Base-by-base conservation (phyloP, 2,329 filamentous ascomycete species). In the Colletotrichum sp. region DNA sequence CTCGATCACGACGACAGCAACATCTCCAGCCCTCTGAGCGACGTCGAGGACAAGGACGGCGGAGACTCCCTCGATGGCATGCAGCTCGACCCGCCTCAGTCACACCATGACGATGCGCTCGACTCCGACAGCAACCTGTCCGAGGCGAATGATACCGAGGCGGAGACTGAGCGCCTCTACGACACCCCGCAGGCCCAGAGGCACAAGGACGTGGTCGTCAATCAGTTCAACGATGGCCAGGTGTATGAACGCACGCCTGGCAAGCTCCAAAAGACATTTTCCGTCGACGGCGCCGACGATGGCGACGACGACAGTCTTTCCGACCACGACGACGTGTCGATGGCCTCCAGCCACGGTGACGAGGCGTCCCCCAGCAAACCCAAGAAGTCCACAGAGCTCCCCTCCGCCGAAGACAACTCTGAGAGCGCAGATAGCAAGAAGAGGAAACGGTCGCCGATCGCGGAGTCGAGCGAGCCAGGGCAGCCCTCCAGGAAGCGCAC, bases 161-260 rank as follows among this genome's bases (percentile, higher is more conserved):
- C 96, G 38, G 96, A 98, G 84, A 98, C 96, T 3, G 96, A 98
- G 84, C 93, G 97, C 73, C 89, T 99, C 74, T 97, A 97, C 80
- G 92, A 94, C 80, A 98, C 95, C n/a, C 95, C 96, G 21, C 91
- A 91, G 76, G 94, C 88, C 79, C 84, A 89, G 80, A 88, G 91
- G 77, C 88, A 90, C 78, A 88, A 89, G 78, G 90, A 93, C 78
- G 90, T 93, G 12, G 87, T 92, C 57, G 83, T 93, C 68, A 87
- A 87, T 77, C 86, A 87, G 76, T 90, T 88, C 80, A 87, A 88
- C 69, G 87, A 88, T 73, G 88, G 85, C 69, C 85, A 87, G 57
- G 82, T 84, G 69, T 90, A 91, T 76, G 91, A 93, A 78, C 90
- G 90, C 77, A 95, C 92, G 69, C 94, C 94, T 5, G 96, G 93